Evolutionary conservation across 345 rosid species (phyloP).

Genomic region (Arabidopsis arenosa): DNA sequence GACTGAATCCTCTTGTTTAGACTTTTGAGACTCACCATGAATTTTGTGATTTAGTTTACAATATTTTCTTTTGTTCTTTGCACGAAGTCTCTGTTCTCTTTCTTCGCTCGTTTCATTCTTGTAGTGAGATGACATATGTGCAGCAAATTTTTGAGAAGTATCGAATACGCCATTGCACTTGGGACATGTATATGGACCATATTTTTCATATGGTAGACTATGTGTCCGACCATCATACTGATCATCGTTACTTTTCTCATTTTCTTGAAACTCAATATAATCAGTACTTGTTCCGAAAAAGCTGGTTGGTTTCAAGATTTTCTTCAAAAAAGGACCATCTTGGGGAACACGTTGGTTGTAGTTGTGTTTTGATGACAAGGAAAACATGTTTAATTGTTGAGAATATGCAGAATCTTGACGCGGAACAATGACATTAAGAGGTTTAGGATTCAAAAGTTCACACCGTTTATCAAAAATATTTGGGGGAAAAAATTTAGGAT

Average conservation of each 20-base stretch:
- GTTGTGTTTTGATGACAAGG: neutral
- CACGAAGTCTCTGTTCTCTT: neutral
- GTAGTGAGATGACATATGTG: constrained; percentile 3
- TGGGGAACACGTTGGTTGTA: neutral
- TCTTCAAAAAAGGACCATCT: neutral
- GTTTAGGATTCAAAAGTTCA: neutral
- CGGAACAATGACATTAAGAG: constrained; percentile 6
- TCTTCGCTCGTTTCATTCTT: neutral
- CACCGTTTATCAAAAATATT: neutral
- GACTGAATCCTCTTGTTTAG: neutral
- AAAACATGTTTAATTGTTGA: neutral
- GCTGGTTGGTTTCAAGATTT: neutral
- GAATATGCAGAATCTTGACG: neutral
- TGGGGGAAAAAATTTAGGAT: neutral
- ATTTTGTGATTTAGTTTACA: neutral
- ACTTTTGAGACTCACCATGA: neutral
- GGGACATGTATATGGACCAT: neutral
- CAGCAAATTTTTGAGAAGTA: neutral
- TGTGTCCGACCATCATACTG: neutral
- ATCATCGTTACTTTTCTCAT: neutral
- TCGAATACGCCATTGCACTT: neutral
- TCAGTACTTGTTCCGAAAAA: neutral
- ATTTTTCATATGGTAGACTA: neutral
- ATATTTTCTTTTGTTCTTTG: neutral
- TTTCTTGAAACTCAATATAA: neutral